Evolutionary conservation across 2,329 filamentous ascomycete genomes (phyloP), one percentile per base, ranked within the genome.

Genomic region (Exophiala oligosperma): DNA sequence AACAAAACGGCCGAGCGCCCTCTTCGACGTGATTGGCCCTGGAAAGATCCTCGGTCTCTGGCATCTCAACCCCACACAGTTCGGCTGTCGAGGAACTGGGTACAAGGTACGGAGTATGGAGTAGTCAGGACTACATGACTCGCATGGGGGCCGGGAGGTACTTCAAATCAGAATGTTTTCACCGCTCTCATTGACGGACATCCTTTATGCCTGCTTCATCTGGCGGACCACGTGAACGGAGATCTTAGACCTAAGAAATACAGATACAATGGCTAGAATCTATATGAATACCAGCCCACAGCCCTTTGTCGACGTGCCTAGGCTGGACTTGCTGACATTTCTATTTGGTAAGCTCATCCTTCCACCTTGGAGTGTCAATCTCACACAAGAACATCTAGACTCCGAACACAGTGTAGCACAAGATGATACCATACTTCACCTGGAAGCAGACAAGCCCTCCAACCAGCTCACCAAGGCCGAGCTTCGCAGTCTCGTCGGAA

Each of bases 391-490:
- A n/a, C 9, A 17, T 43, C 21, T 12, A 64, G 64, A 66, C 11
- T 57, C 57, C 14, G 64, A 63, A 41, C 46, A 66, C 26, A 48
- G 56, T 41, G 53, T 53, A 35, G 56, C 54, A 9, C 29, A 76
- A 35, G 78, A 82, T 47, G 75, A 83, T 52, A 81, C 79, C 0
- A 65, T 80, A 2, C 71, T 88, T 3, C 83, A 87, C 67, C 75
- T 78, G 44, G 83, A 85, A 63, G 84, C 85, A 0, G 76, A 77
- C 4, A 74, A 86, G 50, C 81, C 84, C 0, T 73, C 72, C n/a
- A 76, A 80, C 52, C 67, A 69, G 54, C 71, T 88, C 56, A 87
- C 80, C 48, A 85, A 82, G 67, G 72, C 76, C 0, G 73, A 77
- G 29, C 74, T 80, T 2, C 78, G 80, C 3, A 65, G 68, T 8